phyloP scores from a whole-genome alignment of 208 protist species.

The Trypanosoma melophagium region DNA sequence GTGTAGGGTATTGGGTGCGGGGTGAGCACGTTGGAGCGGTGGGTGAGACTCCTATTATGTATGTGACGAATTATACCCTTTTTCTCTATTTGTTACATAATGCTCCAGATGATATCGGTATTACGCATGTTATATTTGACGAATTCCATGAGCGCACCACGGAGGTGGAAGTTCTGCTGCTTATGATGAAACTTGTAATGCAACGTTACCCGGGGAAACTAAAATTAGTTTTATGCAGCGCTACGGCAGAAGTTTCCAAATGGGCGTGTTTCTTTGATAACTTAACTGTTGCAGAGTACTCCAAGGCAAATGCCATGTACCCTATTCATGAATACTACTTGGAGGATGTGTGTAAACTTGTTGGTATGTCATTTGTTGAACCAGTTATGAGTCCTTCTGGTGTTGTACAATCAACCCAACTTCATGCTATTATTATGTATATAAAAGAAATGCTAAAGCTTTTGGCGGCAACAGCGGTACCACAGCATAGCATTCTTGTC shows the following conservation, averaged over 20 bases:
- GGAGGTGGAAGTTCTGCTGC: slow-evolving; percentile 88
- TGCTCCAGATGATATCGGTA: slow-evolving; percentile 43
- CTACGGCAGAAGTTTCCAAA: slow-evolving; percentile 81
- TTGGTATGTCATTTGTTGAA: slow-evolving; percentile 43
- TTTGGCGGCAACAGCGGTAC: slow-evolving; percentile 47
- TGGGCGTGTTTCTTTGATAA: slow-evolving; percentile 81
- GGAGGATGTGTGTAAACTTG: slow-evolving; percentile 69
- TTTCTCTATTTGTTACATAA: slow-evolving; percentile 76
- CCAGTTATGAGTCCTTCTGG: slow-evolving; percentile 31
- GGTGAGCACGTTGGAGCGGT: slow-evolving; percentile 72
- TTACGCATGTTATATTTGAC: slow-evolving; percentile 93
- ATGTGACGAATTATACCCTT: slow-evolving; percentile 87
- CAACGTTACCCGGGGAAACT: slow-evolving; percentile 55
- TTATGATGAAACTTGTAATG: slow-evolving; percentile 85
- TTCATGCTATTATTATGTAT: slow-evolving; percentile 62
- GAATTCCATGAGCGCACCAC: slow-evolving; percentile 96
- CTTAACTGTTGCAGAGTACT: slow-evolving; percentile 66
- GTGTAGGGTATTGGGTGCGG: slow-evolving; percentile 82
- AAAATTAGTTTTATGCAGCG: slow-evolving; percentile 89
- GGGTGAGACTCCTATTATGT: slow-evolving; percentile 79
- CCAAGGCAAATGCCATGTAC: slow-evolving; percentile 57
- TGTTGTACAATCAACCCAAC: slow-evolving; percentile 52
- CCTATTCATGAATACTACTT: slow-evolving; percentile 77
- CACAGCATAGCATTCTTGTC: slow-evolving; percentile 87
- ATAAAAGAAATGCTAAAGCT: slow-evolving; percentile 64